Conservation (phyloP, 2,329 filamentous ascomycete species). For the Neofusicoccum ribis region DNA sequence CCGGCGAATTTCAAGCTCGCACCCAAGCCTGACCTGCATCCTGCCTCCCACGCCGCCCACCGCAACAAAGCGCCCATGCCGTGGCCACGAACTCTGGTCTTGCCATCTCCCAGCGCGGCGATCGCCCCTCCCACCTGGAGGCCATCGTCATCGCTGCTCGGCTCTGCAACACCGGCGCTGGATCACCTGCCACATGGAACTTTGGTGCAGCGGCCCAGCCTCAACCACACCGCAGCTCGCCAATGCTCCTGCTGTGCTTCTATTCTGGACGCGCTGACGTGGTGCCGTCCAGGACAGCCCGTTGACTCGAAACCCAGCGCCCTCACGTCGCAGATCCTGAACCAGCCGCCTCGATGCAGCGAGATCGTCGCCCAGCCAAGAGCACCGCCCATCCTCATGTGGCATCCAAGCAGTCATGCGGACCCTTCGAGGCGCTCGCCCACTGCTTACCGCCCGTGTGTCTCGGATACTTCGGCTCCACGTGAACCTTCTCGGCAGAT, state of each 20-base stretch:
- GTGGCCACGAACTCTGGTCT: not conserved
- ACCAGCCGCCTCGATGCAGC: constrained; percentile 3
- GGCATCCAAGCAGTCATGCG: constrained; percentile 3
- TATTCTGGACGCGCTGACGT: not conserved
- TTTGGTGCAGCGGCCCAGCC: not conserved
- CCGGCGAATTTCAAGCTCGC: not conserved
- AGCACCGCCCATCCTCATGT: constrained; percentile 10
- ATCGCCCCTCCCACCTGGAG: not conserved
- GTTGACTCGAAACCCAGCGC: not conserved
- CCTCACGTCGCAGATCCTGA: constrained; percentile 12
- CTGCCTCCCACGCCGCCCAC: not conserved
- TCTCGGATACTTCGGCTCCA: constrained; percentile 12
- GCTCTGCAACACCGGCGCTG: not conserved
- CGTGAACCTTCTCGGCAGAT: not conserved
- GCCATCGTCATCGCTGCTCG: not conserved
- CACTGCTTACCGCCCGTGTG: not conserved
- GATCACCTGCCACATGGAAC: not conserved
- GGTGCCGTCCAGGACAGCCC: not conserved
- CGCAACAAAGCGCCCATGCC: not conserved
- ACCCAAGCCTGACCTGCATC: not conserved
- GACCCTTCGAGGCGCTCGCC: not conserved
- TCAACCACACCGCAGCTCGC: not conserved
- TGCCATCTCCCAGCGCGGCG: not conserved
- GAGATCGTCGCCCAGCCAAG: constrained; percentile 12
- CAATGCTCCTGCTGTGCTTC: not conserved